Base-by-base conservation (phyloP, 108 stramenopile genomes). In the Skeletonema grethae region DNA sequence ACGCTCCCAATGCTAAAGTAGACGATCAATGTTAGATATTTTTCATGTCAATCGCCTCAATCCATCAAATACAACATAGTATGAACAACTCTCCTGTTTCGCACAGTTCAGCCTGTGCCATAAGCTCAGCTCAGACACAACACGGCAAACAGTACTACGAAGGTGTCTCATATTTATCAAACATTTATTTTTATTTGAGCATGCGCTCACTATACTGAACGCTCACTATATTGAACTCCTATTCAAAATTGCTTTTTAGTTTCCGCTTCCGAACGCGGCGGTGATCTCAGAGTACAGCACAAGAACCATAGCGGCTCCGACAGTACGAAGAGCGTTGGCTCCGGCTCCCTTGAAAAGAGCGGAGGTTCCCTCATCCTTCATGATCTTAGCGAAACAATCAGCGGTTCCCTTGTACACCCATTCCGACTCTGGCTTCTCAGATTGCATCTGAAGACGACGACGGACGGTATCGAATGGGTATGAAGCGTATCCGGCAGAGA, bases 401-500 rank as follows among this genome's bases (percentile, higher is more conserved):
- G 84, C 71, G 61, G 97, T 98, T 39, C 97, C 97, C 77, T 83
- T 93, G 97, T 99, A 99, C 38, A 96, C 79, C 95, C 96, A 96
- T 66, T 98, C 88, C 9, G 68, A 82, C 84, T 95, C 82, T 71
- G 97, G 97, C 93, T 97, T 97, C 84, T 96, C 96, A 18, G 98
- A 95, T 79, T 99, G 96, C 97, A 98, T 98, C 83, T 97, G 97
- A 62, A 99, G 91, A 87, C 99, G 98, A 86, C 99, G 98, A 83
- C 97, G 98, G 83, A 99, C 89, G 65, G 99, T 99, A 72, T 99
- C 99, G 73, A 99, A 96, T 35, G 99, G 99, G 89, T 99, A 99
- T n/a, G 97, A 97, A 63, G 93, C 95, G 84, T 97, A 95, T 48
- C 97, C 98, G 55, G 98, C 96, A 39, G 84, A 61, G 67, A 96